phyloP scores from a whole-genome alignment of 2,329 filamentous ascomycete species.

The Pseudocercospora musae region DNA sequence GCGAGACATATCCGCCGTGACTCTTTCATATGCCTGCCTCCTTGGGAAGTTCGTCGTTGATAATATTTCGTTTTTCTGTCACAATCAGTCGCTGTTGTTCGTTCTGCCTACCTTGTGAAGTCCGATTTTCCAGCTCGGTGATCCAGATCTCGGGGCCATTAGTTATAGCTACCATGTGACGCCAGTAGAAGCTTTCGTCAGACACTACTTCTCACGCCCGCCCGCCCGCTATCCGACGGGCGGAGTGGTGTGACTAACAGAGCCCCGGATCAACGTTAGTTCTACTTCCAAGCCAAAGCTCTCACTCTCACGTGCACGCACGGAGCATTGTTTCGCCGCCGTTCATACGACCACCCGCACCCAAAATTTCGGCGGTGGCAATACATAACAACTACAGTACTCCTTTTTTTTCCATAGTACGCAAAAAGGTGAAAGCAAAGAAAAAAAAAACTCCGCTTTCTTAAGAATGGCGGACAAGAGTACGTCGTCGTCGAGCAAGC shows the following conservation, averaged over 20 bases:
- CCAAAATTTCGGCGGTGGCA: slow-evolving; percentile 1
- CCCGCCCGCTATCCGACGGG: no score
- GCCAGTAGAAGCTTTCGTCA: neutral
- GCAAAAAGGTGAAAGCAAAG: neutral
- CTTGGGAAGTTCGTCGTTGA: no score
- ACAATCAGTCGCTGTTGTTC: neutral
- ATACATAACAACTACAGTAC: no score
- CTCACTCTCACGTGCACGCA: neutral
- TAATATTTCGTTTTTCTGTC: neutral
- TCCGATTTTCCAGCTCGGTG: neutral
- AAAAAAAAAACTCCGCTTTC: neutral
- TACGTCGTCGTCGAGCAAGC: no score
- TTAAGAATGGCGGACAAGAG: slow-evolving; percentile 2
- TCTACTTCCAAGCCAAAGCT: neutral
- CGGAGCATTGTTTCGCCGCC: neutral
- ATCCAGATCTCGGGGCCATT: neutral
- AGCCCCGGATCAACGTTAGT: no score
- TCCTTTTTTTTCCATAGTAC: neutral
- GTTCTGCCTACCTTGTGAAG: neutral
- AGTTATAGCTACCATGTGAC: neutral
- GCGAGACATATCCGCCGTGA: no score
- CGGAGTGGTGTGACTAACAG: no score
- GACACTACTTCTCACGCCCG: no score
- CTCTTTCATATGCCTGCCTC: no score
- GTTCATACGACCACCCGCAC: neutral